These are phyloP conservation scores for Ambispora gerdemannii DNA, from an alignment of 192 early-diverging fungal genomes.

Conservation along the genomic window DNA sequence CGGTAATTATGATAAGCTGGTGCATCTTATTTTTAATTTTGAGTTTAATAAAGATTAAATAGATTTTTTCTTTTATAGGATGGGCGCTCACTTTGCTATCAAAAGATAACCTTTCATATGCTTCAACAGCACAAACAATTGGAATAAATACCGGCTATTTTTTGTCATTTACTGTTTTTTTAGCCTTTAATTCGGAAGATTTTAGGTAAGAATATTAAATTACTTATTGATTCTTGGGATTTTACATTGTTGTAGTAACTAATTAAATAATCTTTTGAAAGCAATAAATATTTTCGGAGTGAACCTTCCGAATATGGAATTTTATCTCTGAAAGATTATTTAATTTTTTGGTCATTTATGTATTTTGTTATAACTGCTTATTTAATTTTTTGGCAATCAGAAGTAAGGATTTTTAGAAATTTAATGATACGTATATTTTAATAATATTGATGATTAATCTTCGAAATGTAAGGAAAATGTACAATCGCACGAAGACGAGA, in stretches of 20 bases:
- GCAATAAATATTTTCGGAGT: conserved; percentile 85
- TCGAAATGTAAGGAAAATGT: conserved; percentile 25
- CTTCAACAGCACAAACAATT: conserved; percentile 93
- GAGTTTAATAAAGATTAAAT: no score
- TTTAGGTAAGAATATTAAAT: no score
- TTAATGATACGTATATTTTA: background rate
- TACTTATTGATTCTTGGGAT: no score
- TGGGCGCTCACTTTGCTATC: conserved; percentile 94
- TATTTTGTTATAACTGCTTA: conserved; percentile 86
- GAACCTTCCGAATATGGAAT: conserved; percentile 64
- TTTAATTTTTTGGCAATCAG: conserved; percentile 74
- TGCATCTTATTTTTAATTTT: no score
- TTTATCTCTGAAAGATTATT: conserved; percentile 78
- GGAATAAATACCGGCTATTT: conserved; percentile 96
- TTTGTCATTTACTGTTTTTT: conserved; percentile 92
- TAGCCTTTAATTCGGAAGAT: conserved; percentile 91
- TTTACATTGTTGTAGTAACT: no score
- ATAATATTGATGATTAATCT: background rate
- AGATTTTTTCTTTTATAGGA: conserved; percentile 40
- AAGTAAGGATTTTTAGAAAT: conserved; percentile 40
- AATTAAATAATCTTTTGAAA: background rate
- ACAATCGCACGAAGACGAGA: conserved; percentile 52
- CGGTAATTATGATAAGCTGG: no score
- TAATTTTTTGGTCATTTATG: conserved; percentile 90
- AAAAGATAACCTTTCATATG: conserved; percentile 89